A percentile compares a stretch with the other conserved stretches of the same genome.
Conservation (phyloP, 2,329 filamentous ascomycete genomes). For the Cercospora citrullina region DNA sequence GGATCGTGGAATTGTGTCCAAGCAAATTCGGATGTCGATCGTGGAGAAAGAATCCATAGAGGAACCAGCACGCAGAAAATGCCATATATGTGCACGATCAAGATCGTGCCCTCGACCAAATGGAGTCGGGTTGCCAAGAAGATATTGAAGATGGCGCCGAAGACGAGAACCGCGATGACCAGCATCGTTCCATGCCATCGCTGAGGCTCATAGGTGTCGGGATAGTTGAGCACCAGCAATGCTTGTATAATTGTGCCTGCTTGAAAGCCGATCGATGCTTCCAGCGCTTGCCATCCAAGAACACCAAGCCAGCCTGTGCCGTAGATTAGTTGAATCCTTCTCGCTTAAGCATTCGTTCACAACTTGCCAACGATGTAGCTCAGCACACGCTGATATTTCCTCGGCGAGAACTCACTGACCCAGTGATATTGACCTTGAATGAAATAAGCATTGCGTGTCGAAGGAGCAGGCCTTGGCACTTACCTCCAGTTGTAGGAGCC, state of each 20-base stretch:
- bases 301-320: slow-evolving; percentile 42
- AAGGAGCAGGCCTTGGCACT: neutral
- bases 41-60: slow-evolving; percentile 14
- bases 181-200: slow-evolving; percentile 49
- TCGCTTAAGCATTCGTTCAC: neutral
- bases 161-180: slow-evolving; percentile 27
- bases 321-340: neutral
- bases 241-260: slow-evolving; percentile 48
- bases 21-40: slow-evolving; percentile 24
- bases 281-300: slow-evolving; percentile 41
- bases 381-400: neutral
- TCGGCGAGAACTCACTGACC: slow-evolving; percentile 45
- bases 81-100: slow-evolving; percentile 38
- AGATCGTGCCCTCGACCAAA: slow-evolving; percentile 29
- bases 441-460: neutral
- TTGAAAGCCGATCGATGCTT: slow-evolving; percentile 46
- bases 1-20: slow-evolving; percentile 20
- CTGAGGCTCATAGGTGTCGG: slow-evolving; percentile 41
- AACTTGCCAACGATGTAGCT: slow-evolving; percentile 11
- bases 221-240: slow-evolving; percentile 46
- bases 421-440: slow-evolving; percentile 11
- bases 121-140: slow-evolving; percentile 29
- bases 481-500: slow-evolving; percentile 41
- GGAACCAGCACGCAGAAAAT: slow-evolving; percentile 29
- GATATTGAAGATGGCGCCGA: slow-evolving; percentile 31